Conservation (phyloP, 139 green algal species). For the Mychonastes homosphaera region DNA sequence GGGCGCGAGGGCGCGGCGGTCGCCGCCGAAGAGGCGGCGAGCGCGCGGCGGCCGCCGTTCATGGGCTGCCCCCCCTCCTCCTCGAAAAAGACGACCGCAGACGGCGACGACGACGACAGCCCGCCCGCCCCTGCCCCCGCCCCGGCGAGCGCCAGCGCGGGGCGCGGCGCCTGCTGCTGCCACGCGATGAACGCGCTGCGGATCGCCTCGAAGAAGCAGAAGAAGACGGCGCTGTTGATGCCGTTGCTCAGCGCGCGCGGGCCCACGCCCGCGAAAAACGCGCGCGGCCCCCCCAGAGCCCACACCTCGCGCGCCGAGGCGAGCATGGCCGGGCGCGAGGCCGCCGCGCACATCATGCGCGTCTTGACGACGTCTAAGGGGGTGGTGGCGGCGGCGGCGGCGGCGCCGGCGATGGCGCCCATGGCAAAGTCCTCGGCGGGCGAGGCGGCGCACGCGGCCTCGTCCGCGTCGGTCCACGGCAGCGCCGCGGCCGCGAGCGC, state of each 20-base stretch:
- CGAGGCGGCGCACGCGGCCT: neutral
- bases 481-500: no score
- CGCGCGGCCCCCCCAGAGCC: constrained; percentile 21
- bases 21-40: no score
- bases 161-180: neutral
- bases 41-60: neutral
- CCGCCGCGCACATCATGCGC: constrained; percentile 75
- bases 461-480: neutral
- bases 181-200: constrained; percentile 20
- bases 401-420: constrained; percentile 56
- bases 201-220: constrained; percentile 72
- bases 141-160: constrained; percentile 4
- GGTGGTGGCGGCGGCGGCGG: constrained; percentile 69
- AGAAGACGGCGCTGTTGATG: constrained; percentile 81
- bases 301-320: constrained; percentile 15
- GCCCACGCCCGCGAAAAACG: constrained; percentile 57
- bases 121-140: constrained; percentile 2
- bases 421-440: constrained; percentile 62
- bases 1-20: no score
- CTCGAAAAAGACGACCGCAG: neutral
- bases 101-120: no score
- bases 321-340: constrained; percentile 42
- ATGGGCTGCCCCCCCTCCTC: neutral
- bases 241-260: constrained; percentile 58
- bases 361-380: constrained; percentile 91